A percentile compares a stretch with the other conserved stretches of the same genome.
Evolutionary conservation across 768 basidiomycete species (phyloP).

Genomic region (Lentinula lateritia): DNA sequence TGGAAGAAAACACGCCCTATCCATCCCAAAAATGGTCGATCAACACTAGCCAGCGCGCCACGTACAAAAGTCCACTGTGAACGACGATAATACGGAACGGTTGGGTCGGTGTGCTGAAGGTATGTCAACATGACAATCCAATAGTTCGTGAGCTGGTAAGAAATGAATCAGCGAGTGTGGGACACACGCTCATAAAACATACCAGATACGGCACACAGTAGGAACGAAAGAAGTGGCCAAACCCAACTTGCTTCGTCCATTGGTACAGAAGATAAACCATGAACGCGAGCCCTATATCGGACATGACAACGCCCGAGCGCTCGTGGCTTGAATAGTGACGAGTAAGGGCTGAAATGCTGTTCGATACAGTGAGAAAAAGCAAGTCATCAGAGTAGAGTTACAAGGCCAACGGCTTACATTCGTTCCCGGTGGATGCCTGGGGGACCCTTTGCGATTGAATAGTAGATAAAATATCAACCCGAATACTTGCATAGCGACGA

Average conservation of each 20-base stretch:
- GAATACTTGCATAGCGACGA: conserved; percentile 45
- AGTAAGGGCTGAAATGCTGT: conserved; percentile 46
- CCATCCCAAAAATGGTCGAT: conserved; percentile 57
- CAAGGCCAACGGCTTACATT: not conserved
- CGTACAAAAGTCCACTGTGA: conserved; percentile 52
- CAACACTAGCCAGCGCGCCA: conserved; percentile 55
- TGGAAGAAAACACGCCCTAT: conserved; percentile 59
- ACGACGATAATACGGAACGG: conserved; percentile 49
- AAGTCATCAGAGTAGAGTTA: too few relatives aligned
- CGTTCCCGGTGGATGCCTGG: conserved; percentile 37
- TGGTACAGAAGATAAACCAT: conserved; percentile 35
- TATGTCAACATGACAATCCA: conserved; percentile 60
- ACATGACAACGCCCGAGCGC: conserved; percentile 38
- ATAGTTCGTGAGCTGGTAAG: conserved; percentile 30
- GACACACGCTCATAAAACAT: not conserved
- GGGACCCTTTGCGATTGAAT: conserved; percentile 42
- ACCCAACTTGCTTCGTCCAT: conserved; percentile 33
- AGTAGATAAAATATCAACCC: conserved; percentile 48
- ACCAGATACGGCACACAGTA: conserved; percentile 49
- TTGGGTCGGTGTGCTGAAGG: conserved; percentile 55
- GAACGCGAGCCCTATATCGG: conserved; percentile 39
- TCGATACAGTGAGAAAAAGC: not conserved
- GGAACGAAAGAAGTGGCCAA: conserved; percentile 31
- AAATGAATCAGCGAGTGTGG: too few relatives aligned
- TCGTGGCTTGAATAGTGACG: conserved; percentile 46